Evolutionary conservation across 768 basidiomycete species (phyloP).

Genomic region (Termitomyces sp.): DNA sequence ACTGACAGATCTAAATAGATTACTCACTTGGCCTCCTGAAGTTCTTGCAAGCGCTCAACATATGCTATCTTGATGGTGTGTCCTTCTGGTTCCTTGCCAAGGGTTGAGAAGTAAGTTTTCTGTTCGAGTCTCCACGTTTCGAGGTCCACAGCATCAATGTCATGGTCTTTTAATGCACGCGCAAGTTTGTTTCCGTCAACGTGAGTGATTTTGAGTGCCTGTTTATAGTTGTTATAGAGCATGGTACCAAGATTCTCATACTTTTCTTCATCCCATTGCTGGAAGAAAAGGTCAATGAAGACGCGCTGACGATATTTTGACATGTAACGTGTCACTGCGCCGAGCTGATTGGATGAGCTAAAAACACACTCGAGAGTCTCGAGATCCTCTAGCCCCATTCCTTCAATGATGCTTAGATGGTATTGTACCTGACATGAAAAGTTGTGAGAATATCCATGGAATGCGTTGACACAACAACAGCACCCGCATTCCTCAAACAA

Average conservation of each 20-base stretch:
- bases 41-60: background rate
- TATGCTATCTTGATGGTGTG: background rate
- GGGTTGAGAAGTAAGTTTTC: background rate
- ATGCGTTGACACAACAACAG: background rate
- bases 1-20: no score
- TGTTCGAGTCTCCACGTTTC: background rate
- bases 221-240: background rate
- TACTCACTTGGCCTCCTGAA: background rate
- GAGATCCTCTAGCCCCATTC: no score
- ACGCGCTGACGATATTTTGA: no score
- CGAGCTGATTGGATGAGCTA: background rate
- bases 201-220: background rate
- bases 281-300: background rate
- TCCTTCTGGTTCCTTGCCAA: background rate
- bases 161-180: background rate
- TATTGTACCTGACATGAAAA: constrained; percentile 24
- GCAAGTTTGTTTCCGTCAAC: background rate
- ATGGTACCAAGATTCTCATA: background rate
- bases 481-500: constrained; percentile 12
- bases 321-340: background rate
- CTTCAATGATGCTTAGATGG: constrained; percentile 22
- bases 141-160: background rate
- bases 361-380: background rate
- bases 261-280: background rate
- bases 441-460: no score